A percentile compares a stretch with the other conserved stretches of the same genome.
Evolutionary conservation across 345 rosid species (phyloP).

Genomic region (Camelina neglecta): DNA sequence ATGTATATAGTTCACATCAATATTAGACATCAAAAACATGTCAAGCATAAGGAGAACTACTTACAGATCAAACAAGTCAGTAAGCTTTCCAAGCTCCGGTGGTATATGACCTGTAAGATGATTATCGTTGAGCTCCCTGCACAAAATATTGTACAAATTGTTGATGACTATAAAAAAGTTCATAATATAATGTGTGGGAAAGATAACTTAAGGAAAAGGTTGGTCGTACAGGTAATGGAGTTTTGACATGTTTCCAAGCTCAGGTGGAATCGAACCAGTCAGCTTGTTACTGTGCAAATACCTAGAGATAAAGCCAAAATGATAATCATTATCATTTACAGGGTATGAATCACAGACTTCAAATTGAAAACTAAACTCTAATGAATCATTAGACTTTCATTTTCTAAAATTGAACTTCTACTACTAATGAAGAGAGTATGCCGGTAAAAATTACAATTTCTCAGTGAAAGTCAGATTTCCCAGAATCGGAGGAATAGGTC

Average conservation of each 20-base stretch:
- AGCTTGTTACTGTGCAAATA: slow-evolving; percentile 85
- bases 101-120: slow-evolving; percentile 74
- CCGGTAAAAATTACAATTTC: slow-evolving; percentile 62
- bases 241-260: slow-evolving; percentile 96
- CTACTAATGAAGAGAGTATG: neutral
- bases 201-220: neutral
- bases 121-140: slow-evolving; percentile 94
- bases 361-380: neutral
- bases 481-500: slow-evolving; percentile 85
- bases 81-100: slow-evolving; percentile 93
- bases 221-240: slow-evolving; percentile 84
- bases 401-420: neutral
- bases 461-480: slow-evolving; percentile 92
- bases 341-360: neutral
- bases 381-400: slow-evolving; percentile 10
- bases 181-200: neutral
- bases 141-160: slow-evolving; percentile 7
- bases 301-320: slow-evolving; percentile 48
- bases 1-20: slow-evolving; percentile 25
- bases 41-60: slow-evolving; percentile 33
- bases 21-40: slow-evolving; percentile 10
- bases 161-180: neutral
- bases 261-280: slow-evolving; percentile 84
- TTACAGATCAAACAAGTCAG: slow-evolving; percentile 94
- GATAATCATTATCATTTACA: neutral